Evolutionary conservation across 192 early-diverging fungal genomes (phyloP), one percentile per base, ranked within the genome.

Genomic region (Umbelopsis ramanniana): DNA sequence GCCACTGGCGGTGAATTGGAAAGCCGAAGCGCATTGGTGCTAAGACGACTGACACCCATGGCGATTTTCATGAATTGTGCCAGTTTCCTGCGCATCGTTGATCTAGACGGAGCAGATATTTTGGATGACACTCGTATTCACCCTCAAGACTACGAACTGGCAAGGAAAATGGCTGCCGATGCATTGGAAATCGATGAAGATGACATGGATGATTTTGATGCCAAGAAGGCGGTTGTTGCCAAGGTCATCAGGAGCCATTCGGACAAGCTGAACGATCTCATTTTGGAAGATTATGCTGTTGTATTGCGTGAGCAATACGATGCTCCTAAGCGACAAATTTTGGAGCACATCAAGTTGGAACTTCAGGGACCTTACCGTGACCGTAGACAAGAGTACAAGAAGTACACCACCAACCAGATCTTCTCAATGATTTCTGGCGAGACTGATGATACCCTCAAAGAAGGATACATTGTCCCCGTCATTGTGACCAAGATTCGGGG

Each of bases 41-140:
- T 85, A 43, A 79, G 87, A 33, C 81, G 86, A 48, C 71, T 95
- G 67, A 81, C 89, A 79, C 83, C 92, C 10, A 82, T 84, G 72
- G 82, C 81, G 24, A 90, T 97, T 38, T 99, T 96, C 78, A 91
- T 95, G 85, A 99, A 99, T 80, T 94, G 95, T 75, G 90, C 93
- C 12, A 91, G 92, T 67, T 99, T 97, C 82, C 78, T 99, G 60
- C 90, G 93, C 43, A 91, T 99, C 50, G 89, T 88, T 17, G 85
- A 85, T 53, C 71, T 82, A 8, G 82, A 82, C n/a, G 78, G 84
- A 48, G 77, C 73, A 4, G 96, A 98, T 76, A 84, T 94, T 35
- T 82, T 99, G 40, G 97, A 99, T 81, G 91, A 93, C 67, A 99
- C 96, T 37, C 89, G 96, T 46, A 93, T 99, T 55, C 97, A 98